Evolutionary conservation across 2,329 filamentous ascomycete genomes (phyloP).

Genomic region (Fusarium chlamydosporum): DNA sequence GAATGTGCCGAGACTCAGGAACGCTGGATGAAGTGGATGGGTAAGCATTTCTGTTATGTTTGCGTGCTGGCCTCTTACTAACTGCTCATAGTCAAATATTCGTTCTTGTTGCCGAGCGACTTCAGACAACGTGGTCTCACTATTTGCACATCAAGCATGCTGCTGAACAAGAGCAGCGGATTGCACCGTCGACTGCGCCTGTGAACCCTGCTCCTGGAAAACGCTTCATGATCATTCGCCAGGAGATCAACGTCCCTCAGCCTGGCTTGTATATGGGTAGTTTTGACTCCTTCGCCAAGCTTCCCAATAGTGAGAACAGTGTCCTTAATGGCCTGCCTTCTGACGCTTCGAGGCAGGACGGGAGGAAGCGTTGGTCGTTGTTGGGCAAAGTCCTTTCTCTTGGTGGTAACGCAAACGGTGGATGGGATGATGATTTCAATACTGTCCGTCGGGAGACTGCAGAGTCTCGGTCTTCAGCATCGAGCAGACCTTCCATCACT

Average conservation of each 20-base stretch:
- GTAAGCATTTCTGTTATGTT: slow-evolving; percentile 63
- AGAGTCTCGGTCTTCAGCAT: slow-evolving; percentile 57
- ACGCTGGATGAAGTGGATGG: slow-evolving; percentile 74
- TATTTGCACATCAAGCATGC: slow-evolving; percentile 81
- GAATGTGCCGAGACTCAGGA: slow-evolving; percentile 82
- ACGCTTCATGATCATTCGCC: slow-evolving; percentile 88
- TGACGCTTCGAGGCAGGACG: slow-evolving; percentile 54
- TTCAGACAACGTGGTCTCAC: slow-evolving; percentile 82
- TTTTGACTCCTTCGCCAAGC: slow-evolving; percentile 63
- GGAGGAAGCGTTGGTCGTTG: slow-evolving; percentile 74
- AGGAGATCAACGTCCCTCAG: slow-evolving; percentile 70
- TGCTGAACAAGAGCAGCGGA: slow-evolving; percentile 68
- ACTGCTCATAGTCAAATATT: slow-evolving; percentile 73
- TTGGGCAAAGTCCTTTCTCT: slow-evolving; percentile 73
- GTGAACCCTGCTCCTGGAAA: slow-evolving; percentile 88
- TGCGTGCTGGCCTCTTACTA: slow-evolving; percentile 38
- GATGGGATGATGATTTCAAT: slow-evolving; percentile 64
- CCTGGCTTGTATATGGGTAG: slow-evolving; percentile 62
- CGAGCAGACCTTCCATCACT: slow-evolving; percentile 53
- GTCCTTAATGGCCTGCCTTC: slow-evolving; percentile 49
- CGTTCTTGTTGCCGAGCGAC: slow-evolving; percentile 73
- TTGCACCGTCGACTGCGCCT: slow-evolving; percentile 81
- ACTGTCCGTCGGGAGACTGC: slow-evolving; percentile 65
- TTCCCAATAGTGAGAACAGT: slow-evolving; percentile 43
- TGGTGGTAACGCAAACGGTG: slow-evolving; percentile 39